Evolutionary conservation across 352 stramenopile genomes (phyloP), one percentile per base, ranked within the genome.

Genomic region (Phytophthora citrophthora): DNA sequence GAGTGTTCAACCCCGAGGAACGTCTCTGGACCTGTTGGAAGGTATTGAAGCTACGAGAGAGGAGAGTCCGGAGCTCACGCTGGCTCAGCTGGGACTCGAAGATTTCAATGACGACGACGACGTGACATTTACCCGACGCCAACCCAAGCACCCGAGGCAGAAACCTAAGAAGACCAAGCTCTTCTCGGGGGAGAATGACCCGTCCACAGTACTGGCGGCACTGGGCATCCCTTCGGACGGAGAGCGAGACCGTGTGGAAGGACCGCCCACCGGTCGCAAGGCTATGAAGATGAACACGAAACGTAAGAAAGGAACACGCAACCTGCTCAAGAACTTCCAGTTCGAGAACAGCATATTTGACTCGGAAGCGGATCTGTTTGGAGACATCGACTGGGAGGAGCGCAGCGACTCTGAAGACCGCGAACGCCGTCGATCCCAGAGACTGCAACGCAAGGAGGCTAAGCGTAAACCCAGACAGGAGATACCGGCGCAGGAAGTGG

Each of bases 331-430:
- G 70, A 90, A 88, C 43, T 93, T 95, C 68, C 84, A 90, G 67
- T 94, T 94, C 46, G 88, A 95, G 61, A 91, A 94, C 73, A 93
- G 82, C 58, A 81, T 95, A 15, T 95, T 95, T 40, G 84, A 88
- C 61, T 70, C 68, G 11, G 73, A 83, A 16, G 65, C 74, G 29
- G 78, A 89, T 45, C 60, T 94, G 29, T 95, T 95, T 63, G 75
- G 77, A 6, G 78, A 95, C 48, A 74, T 95, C 6, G 76, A 93
- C 43, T 95, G 87, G 87, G 76, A 88, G 12, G 79, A 79, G 9
- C 70, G 74, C 32, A 66, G 54, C 16, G 70, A 84, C 40, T 62
- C 57, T 4, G 83, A 90, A 38, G 71, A 78, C 43, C 82, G 83
- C 18, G 81, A 91, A 46, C 78, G 86, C n/a, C 77, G 83, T 47